Base-by-base conservation (phyloP, 2,329 filamentous ascomycete genomes). In the Pseudogymnoascus sp. region DNA sequence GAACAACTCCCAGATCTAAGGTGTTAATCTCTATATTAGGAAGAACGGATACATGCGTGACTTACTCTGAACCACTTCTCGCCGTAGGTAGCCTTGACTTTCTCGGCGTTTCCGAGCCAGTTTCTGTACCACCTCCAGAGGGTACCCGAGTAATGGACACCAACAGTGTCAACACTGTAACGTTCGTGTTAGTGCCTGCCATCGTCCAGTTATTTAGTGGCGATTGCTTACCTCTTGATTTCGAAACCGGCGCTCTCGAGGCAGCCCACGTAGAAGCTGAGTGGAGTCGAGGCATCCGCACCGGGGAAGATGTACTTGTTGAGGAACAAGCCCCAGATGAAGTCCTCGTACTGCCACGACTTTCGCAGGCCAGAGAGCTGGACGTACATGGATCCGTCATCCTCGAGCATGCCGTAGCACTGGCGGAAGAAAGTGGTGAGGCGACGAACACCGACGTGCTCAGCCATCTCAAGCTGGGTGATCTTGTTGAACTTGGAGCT, bases 1-100 rank as follows among this genome's bases (percentile, higher is more conserved):
- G 83, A 95, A 95, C 75, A 85, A 90, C 72, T 95, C 89, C 90
- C 90, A 95, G 72, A 94, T 94, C 85, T 89, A 64, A 12, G 13
- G 23, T n/a, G 37, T 57, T 37, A 19, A 18, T 39, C 2, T 58
- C 9, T 1, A 37, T 18, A 5, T 30, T 30, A 18, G 15, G 8
- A 52, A 30, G 9, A 41, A 19, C 5, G 21, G 57, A 6, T 6
- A n/a, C 5, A 35, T 21, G 37, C 18, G n/a, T 26, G 63, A 73
- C 79, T 75, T 73, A 83, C 81, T 68, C 84, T 80, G 75, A 82
- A 88, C 85, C 85, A 88, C 65, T 82, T 75, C 63, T 80, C 77
- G 62, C 85, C 85, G 68, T 88, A 88, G 74, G 88, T 88, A 64
- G 80, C 83, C 70, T 82, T 77, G 48, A 88, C 82, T 75, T 87